Conservation (phyloP, 1,284 basidiomycete species). For the Trichosporon ovoides region DNA sequence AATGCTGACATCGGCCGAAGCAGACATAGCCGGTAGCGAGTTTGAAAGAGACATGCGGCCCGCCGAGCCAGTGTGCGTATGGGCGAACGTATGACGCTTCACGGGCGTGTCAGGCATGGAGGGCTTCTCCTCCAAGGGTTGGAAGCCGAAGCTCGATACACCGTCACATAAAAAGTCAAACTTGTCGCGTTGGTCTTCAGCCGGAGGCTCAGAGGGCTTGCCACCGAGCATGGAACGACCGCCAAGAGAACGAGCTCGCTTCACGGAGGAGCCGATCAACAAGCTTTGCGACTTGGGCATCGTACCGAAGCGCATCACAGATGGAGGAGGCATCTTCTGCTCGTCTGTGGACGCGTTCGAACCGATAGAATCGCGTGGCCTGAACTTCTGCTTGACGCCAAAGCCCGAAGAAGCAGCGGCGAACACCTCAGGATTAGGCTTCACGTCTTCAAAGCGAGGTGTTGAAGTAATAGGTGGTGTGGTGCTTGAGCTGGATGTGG, state of each 20-base stretch:
- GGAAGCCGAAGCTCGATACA: slow-evolving; percentile 26
- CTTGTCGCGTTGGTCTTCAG: background rate
- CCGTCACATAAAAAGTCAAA: slow-evolving; percentile 45
- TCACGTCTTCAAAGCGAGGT: slow-evolving; percentile 47
- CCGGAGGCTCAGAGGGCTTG: slow-evolving; percentile 5
- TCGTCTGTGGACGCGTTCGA: slow-evolving; percentile 31
- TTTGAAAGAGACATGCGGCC: slow-evolving; percentile 16
- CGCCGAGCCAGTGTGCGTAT: slow-evolving; percentile 11
- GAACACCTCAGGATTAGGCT: slow-evolving; percentile 48
- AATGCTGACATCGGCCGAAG: background rate
- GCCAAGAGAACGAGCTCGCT: slow-evolving; percentile 19
- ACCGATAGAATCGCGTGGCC: slow-evolving; percentile 45
- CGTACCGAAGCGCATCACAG: slow-evolving; percentile 19
- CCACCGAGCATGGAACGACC: slow-evolving; percentile 10
- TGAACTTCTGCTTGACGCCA: slow-evolving; percentile 46
- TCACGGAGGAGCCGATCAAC: slow-evolving; percentile 9
- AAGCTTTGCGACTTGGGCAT: background rate
- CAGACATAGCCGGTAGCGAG: slow-evolving; percentile 13
- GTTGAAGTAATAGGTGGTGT: slow-evolving; percentile 32
- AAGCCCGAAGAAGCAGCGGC: slow-evolving; percentile 26
- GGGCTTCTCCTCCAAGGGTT: slow-evolving; percentile 31
- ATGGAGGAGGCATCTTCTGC: slow-evolving; percentile 20
- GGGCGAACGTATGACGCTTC: slow-evolving; percentile 42
- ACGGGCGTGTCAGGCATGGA: slow-evolving; percentile 50
- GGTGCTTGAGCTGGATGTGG: slow-evolving; percentile 25